Evolutionary conservation across 139 green algal genomes (phyloP), one percentile per base, ranked within the genome.

Genomic region (Yamagishiella unicocca): DNA sequence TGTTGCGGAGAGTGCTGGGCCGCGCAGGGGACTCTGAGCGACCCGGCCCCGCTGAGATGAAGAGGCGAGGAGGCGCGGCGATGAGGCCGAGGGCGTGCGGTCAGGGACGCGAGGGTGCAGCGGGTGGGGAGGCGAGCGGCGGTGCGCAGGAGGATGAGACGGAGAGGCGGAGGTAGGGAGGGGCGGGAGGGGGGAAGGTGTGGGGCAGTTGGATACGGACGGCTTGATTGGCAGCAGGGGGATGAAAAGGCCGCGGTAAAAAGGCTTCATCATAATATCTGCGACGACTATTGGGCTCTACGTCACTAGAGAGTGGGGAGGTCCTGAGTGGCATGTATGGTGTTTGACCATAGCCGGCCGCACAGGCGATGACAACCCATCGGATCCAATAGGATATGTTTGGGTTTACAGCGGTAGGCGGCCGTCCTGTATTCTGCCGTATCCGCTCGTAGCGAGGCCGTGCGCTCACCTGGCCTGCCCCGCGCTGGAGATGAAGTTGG

Each of bases 11-110:
- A 17, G n/a, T 45, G 79, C 43, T 85, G 31, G 40, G 77, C 29
- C 77, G 77, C 3, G 77, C 77, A 2, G 77, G 77, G 55, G 77
- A 73, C 12, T 84, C 77, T 0, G 77, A 17, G 37, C 77, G 76
- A 4, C 53, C 76, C 10, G 54, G 53, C 9, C 76, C 76, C 22
- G 67, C 29, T 9, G n/a, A 70, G 14, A 29, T 38, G 9, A 25
- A 25, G 50, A 58, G 50, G 50, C 50, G 50, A 58, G 50, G 50
- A 12, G 50, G 12, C 14, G 50, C 14, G 12, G 50, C 17, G 50
- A 12, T 12, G 14, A 58, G 50, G 50, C 14, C 50, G 17, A 58
- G 17, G 12, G 14, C 14, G 12, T 58, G 50, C 50, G 50, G 12
- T 17, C 17, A 17, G 50, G 12, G 50, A 25, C 14, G 50, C 50